phyloP scores from a whole-genome alignment of 2,329 filamentous ascomycete species.

The Beauveria sp. region DNA sequence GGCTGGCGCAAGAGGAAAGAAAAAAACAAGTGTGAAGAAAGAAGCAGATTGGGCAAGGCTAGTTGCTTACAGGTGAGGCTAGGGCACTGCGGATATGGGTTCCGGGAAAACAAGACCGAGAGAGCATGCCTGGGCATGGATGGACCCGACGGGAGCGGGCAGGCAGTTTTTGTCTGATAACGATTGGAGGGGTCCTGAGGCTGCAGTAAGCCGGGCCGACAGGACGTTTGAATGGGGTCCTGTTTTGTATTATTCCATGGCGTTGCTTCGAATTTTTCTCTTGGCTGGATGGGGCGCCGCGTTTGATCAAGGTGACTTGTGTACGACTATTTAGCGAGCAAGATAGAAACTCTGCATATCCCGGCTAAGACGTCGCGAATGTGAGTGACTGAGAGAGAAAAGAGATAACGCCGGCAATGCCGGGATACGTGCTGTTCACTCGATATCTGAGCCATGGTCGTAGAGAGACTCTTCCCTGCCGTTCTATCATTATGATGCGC shows the following conservation, averaged over 20 bases:
- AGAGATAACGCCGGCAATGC: neutral
- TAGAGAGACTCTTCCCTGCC: neutral
- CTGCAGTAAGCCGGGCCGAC: constrained; percentile 1
- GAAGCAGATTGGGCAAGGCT: neutral
- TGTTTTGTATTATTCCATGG: neutral
- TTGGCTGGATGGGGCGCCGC: neutral
- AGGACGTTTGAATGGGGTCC: neutral
- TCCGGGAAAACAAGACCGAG: constrained; percentile 6
- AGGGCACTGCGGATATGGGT: neutral
- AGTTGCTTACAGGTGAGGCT: neutral
- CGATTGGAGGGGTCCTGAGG: neutral
- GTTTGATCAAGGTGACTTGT: neutral
- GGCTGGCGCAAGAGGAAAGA: neutral
- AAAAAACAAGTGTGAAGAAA: neutral
- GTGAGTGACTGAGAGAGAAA: no score
- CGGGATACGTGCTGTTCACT: neutral
- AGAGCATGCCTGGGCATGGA: neutral
- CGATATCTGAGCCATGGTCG: neutral
- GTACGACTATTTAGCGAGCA: no score
- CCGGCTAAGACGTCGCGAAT: no score
- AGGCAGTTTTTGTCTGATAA: neutral
- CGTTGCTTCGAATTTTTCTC: neutral
- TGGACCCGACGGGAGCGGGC: neutral
- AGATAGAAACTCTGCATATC: no score
- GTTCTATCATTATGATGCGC: neutral